These are phyloP conservation scores for Hippophae tibetana DNA, from an alignment of 306 rosid species.

Conservation along the genomic window DNA sequence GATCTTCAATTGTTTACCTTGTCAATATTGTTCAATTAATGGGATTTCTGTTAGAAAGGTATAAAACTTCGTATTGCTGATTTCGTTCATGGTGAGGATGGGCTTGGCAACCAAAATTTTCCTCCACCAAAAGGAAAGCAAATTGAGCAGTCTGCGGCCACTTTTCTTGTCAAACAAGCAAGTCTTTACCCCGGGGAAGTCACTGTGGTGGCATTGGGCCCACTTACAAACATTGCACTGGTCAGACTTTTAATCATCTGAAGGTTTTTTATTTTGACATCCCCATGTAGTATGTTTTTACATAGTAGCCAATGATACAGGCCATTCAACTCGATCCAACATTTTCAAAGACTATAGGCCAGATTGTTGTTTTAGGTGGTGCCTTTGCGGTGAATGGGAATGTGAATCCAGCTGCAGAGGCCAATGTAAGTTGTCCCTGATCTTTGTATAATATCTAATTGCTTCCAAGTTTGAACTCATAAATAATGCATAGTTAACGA, in stretches of 20 bases:
- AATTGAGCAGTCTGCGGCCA: constrained; percentile 54
- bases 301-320: constrained; percentile 19
- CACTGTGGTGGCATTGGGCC: constrained; percentile 87
- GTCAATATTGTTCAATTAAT: constrained; percentile 7
- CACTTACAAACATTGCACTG: constrained; percentile 88
- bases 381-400: constrained; percentile 85
- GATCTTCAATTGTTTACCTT: not conserved
- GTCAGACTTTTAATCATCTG: constrained; percentile 30
- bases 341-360: constrained; percentile 55
- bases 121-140: constrained; percentile 79
- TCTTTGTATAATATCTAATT: constrained; percentile 3
- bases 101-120: constrained; percentile 95
- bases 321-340: constrained; percentile 77
- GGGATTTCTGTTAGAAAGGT: constrained; percentile 31
- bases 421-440: constrained; percentile 46
- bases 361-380: constrained; percentile 84
- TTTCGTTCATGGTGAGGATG: constrained; percentile 89
- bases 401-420: constrained; percentile 93
- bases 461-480: not conserved
- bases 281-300: not conserved
- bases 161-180: constrained; percentile 70
- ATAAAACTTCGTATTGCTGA: constrained; percentile 75
- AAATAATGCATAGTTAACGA: not conserved
- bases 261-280: not conserved
- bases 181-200: constrained; percentile 63